phyloP scores from a whole-genome alignment of 768 basidiomycete genomes.

The Naganishia onofrii region DNA sequence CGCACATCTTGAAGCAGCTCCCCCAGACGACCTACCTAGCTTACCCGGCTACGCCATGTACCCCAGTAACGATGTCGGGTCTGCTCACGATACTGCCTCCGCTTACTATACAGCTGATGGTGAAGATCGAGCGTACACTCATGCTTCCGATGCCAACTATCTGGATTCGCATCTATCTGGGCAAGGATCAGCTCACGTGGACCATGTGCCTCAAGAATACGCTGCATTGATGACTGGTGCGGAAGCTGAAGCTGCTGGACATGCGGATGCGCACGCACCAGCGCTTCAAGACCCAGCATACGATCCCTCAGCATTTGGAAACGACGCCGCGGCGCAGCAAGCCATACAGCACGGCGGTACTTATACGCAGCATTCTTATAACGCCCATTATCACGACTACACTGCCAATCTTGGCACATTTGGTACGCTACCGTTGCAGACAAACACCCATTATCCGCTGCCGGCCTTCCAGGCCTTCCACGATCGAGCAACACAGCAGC shows the following conservation, averaged over 20 bases:
- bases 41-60: slow-evolving; percentile 24
- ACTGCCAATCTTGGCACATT: slow-evolving; percentile 5
- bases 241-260: background rate
- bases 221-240: slow-evolving; percentile 19
- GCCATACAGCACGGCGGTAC: slow-evolving; percentile 9
- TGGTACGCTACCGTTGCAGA: slow-evolving; percentile 11
- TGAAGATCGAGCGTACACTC: slow-evolving; percentile 13
- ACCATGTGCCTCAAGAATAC: slow-evolving; percentile 19
- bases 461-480: slow-evolving; percentile 20
- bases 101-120: slow-evolving; percentile 11
- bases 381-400: slow-evolving; percentile 9
- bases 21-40: slow-evolving; percentile 14
- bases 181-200: slow-evolving; percentile 2
- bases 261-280: slow-evolving; percentile 9
- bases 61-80: slow-evolving; percentile 18
- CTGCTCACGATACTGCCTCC: slow-evolving; percentile 5
- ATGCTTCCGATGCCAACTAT: slow-evolving; percentile 4
- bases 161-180: slow-evolving; percentile 13
- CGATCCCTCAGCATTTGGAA: slow-evolving; percentile 5
- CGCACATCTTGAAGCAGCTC: background rate
- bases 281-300: slow-evolving; percentile 17
- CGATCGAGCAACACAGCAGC: slow-evolving; percentile 7
- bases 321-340: slow-evolving; percentile 8
- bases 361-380: slow-evolving; percentile 12
- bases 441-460: slow-evolving; percentile 14